A percentile compares a stretch with the other conserved stretches of the same genome.
Conservation (phyloP, 129 eudicot species). For the Cynara cardunculus region DNA sequence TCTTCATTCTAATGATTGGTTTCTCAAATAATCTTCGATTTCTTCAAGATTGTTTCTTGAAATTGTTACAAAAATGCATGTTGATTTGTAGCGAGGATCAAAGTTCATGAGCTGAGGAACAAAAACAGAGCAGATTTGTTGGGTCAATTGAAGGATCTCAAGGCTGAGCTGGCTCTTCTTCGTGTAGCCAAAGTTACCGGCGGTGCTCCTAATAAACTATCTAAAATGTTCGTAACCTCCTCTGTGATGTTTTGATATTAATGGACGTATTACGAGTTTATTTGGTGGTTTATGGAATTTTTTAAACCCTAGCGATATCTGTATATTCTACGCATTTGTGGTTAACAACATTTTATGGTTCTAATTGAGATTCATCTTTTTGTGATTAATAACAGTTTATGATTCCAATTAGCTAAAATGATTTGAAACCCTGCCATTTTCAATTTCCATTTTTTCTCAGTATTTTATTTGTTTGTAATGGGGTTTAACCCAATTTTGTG, state of each 20-base stretch:
- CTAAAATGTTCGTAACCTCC: constrained; percentile 4
- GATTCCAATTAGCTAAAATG: too few species aligned
- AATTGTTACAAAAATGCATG: neutral
- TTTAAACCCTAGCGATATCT: neutral
- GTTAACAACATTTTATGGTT: too few species aligned
- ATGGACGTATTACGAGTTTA: neutral
- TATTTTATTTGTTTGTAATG: too few species aligned
- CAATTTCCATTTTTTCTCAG: too few species aligned
- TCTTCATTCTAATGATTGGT: neutral
- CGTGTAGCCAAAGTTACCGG: constrained; percentile 60
- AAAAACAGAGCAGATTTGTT: constrained; percentile 29
- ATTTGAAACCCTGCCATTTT: too few species aligned
- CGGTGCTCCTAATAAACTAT: constrained; percentile 56
- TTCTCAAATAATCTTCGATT: neutral
- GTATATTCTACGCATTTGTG: neutral
- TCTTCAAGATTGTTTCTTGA: neutral
- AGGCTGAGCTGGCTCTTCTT: constrained; percentile 48
- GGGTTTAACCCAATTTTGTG: too few species aligned
- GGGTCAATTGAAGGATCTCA: constrained; percentile 48
- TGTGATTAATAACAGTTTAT: too few species aligned
- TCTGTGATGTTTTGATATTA: neutral
- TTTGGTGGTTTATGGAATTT: neutral
- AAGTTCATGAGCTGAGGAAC: constrained; percentile 37
- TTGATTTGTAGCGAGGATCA: constrained; percentile 29
- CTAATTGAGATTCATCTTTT: neutral